Base-by-base conservation (phyloP, 805 yeast genomes). In the Yamadazyma endophytica region DNA sequence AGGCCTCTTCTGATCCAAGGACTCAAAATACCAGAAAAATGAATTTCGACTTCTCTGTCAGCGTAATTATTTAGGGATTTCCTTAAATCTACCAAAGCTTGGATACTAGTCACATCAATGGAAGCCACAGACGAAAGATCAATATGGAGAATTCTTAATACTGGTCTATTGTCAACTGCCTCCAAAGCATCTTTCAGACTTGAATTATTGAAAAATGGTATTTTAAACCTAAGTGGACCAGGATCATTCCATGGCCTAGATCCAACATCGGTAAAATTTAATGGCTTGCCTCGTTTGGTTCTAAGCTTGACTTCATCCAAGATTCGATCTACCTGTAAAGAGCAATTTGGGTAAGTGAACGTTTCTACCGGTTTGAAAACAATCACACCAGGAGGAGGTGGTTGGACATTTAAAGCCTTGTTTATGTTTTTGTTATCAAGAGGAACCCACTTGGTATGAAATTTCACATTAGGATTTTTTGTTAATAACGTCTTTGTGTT, bases 231-330 rank as follows among this genome's bases (percentile, higher is more conserved):
- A 39, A 70, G 59, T 24, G 70, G 84, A 41, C 94, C 94, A 12
- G 88, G 88, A 49, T 88, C 90, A 52, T 88, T 88, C 95, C 96
- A 89, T 13, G 95, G 89, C 42, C 88, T 73, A 35, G 81, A 80
- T 25, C 82, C 77, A n/a, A 62, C 43, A 26, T 54, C 54, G 1
- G 50, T 39, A 17, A 26, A 43, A 27, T 46, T 35, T 37, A 57
- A 62, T 21, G 70, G 65, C 31, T 69, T 66, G 17, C 88, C 88
- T 31, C 82, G 73, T 44, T 71, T 71, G 2, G 95, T 84, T 7
- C 50, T 34, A 25, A 61, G 54, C 52, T 77, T 78, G 22, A 83
- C 79, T 44, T 80, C 79, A 38, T 82, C 89, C 28, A 77, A 63
- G 12, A 89, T 69, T 16, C 58, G 52, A 46, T 88, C 96, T 26